Conservation (phyloP, 371 early-diverging fungal genomes). For the Mortierella sp. region DNA sequence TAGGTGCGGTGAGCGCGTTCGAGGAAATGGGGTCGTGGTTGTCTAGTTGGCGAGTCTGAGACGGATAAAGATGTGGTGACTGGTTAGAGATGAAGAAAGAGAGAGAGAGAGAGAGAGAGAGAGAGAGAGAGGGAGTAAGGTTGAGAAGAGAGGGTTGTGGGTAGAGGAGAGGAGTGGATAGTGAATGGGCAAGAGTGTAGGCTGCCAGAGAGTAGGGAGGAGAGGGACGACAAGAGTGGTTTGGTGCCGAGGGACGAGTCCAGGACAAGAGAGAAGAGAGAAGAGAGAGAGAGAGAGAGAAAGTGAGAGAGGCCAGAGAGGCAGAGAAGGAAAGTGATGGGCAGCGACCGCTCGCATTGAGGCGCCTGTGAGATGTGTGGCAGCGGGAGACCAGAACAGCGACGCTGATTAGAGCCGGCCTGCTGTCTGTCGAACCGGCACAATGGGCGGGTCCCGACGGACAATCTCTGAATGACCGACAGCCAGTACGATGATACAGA, state of each 20-base stretch:
- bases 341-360: neutral
- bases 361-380: too few relatives aligned
- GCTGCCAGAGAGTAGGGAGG: too few relatives aligned
- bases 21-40: neutral
- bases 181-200: neutral
- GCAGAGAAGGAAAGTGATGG: neutral
- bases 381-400: too few relatives aligned
- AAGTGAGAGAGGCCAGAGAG: neutral
- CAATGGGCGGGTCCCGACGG: conserved; percentile 1
- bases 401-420: too few relatives aligned
- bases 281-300: neutral
- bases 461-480: neutral
- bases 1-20: neutral
- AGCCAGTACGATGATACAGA: neutral
- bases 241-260: too few relatives aligned
- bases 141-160: neutral
- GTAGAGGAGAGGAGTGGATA: neutral
- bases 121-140: neutral
- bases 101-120: neutral
- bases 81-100: neutral
- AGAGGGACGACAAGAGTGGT: too few relatives aligned
- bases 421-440: too few relatives aligned
- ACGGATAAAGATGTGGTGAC: too few relatives aligned
- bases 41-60: neutral
- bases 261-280: too few relatives aligned